Evolutionary conservation across 495 filamentous ascomycete species (phyloP).

Genomic region (Penicillium ochrochloron): DNA sequence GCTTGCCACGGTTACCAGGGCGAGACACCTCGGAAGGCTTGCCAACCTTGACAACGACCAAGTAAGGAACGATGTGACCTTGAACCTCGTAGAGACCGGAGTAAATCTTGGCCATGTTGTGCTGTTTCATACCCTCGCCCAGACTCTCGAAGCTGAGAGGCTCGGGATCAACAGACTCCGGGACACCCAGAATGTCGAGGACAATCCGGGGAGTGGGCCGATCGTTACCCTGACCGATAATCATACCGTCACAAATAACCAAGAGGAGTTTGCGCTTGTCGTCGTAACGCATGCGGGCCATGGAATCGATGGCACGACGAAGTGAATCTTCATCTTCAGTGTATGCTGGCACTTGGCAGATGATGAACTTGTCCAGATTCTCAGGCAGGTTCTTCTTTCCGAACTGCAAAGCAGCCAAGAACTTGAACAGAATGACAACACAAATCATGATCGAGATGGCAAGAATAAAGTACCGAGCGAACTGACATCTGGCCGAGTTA

Average conservation of each 20-base stretch:
- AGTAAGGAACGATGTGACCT: slow-evolving; percentile 96
- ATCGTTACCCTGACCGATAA: slow-evolving; percentile 98
- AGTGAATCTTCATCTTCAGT: slow-evolving; percentile 98
- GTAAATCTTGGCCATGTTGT: slow-evolving; percentile 99
- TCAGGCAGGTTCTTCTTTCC: slow-evolving; percentile 88
- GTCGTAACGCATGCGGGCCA: slow-evolving; percentile 94
- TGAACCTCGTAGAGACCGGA: slow-evolving; percentile 97
- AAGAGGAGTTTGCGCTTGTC: slow-evolving; percentile 65
- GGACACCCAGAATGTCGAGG: slow-evolving; percentile 93
- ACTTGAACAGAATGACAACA: slow-evolving; percentile 89
- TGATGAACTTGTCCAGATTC: slow-evolving; percentile 97
- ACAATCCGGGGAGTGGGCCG: slow-evolving; percentile 94
- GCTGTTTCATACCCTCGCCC: slow-evolving; percentile 94
- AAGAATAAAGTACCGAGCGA: slow-evolving; percentile 89
- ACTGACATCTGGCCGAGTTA: slow-evolving; percentile 82
- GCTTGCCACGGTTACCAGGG: slow-evolving; percentile 97
- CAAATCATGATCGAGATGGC: slow-evolving; percentile 84
- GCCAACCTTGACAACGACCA: slow-evolving; percentile 96
- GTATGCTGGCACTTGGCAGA: slow-evolving; percentile 96
- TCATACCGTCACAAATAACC: slow-evolving; percentile 66
- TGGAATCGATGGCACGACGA: slow-evolving; percentile 94
- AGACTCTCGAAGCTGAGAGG: slow-evolving; percentile 96
- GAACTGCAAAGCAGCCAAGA: slow-evolving; percentile 94
- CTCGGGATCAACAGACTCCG: slow-evolving; percentile 93
- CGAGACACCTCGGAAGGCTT: slow-evolving; percentile 97